Evolutionary conservation across 2,329 filamentous ascomycete species (phyloP).

Genomic region (Microcyclospora pomicola): DNA sequence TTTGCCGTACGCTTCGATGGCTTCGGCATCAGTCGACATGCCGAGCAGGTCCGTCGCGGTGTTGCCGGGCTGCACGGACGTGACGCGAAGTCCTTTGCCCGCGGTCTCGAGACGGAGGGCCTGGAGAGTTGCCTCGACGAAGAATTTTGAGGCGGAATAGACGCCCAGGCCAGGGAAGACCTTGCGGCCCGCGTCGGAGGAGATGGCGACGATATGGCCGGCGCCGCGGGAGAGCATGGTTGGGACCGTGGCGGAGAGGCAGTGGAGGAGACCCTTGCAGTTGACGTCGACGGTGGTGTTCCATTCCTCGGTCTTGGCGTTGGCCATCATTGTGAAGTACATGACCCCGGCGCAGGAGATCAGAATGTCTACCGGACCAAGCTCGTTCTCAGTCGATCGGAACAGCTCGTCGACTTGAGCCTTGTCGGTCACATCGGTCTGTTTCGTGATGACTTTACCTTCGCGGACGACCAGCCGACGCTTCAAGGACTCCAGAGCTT

Average conservation of each 20-base stretch:
- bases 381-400: conserved; percentile 41
- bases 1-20: conserved; percentile 64
- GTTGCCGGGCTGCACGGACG: conserved; percentile 64
- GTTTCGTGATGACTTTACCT: conserved; percentile 52
- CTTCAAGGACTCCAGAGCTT: conserved; percentile 55
- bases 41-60: conserved; percentile 57
- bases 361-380: conserved; percentile 66
- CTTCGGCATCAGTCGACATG: conserved; percentile 64
- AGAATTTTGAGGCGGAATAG: conserved; percentile 74
- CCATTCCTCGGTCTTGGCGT: conserved; percentile 60
- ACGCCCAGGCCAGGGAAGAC: conserved; percentile 71
- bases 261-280: conserved; percentile 69
- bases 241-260: conserved; percentile 55
- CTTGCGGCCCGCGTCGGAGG: conserved; percentile 68
- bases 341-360: conserved; percentile 71
- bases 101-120: conserved; percentile 61
- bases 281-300: conserved; percentile 73
- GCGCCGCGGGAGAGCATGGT: conserved; percentile 54
- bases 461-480: conserved; percentile 42
- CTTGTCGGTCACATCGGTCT: conserved; percentile 59
- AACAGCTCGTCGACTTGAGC: conserved; percentile 54
- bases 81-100: conserved; percentile 58
- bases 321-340: conserved; percentile 83
- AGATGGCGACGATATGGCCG: conserved; percentile 68
- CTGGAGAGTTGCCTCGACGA: conserved; percentile 71